phyloP scores from a whole-genome alignment of 2,329 filamentous ascomycete species.

The Hypoxylon sp. region DNA sequence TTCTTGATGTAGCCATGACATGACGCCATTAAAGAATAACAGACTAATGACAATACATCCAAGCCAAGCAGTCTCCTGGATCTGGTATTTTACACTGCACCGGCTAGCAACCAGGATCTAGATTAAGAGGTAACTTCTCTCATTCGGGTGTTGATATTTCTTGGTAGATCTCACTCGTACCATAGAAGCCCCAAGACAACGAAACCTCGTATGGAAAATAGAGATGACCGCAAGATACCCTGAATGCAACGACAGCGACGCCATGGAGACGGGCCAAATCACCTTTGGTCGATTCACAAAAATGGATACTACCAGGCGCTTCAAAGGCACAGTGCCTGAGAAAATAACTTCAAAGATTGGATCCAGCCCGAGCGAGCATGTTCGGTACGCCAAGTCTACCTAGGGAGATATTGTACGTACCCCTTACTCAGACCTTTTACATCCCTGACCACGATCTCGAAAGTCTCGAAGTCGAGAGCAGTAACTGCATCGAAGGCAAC shows the following conservation, averaged over 20 bases:
- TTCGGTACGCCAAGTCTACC: constrained; percentile 69
- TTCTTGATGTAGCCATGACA: constrained; percentile 1
- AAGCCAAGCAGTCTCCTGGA: constrained; percentile 1
- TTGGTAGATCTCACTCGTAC: neutral
- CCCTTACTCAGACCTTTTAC: constrained; percentile 92
- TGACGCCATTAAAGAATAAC: constrained; percentile 1
- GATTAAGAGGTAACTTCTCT: neutral
- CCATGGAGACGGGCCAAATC: neutral
- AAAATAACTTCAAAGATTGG: constrained; percentile 21
- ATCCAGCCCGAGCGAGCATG: constrained; percentile 51
- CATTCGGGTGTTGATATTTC: neutral
- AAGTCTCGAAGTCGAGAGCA: constrained; percentile 87
- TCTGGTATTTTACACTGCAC: neutral
- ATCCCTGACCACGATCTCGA: constrained; percentile 91
- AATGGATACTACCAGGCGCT: neutral
- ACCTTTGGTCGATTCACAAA: neutral
- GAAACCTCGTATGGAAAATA: neutral
- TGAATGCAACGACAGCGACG: neutral
- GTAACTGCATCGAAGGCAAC: constrained; percentile 97
- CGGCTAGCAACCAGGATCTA: constrained; percentile 4
- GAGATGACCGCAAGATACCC: neutral
- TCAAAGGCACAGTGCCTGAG: constrained; percentile 8
- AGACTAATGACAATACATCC: neutral
- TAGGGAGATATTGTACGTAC: constrained; percentile 98
- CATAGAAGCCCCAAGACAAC: neutral